These are phyloP conservation scores for Didymella pinodella DNA, from an alignment of 2,329 filamentous ascomycete genomes.

Conservation along the genomic window DNA sequence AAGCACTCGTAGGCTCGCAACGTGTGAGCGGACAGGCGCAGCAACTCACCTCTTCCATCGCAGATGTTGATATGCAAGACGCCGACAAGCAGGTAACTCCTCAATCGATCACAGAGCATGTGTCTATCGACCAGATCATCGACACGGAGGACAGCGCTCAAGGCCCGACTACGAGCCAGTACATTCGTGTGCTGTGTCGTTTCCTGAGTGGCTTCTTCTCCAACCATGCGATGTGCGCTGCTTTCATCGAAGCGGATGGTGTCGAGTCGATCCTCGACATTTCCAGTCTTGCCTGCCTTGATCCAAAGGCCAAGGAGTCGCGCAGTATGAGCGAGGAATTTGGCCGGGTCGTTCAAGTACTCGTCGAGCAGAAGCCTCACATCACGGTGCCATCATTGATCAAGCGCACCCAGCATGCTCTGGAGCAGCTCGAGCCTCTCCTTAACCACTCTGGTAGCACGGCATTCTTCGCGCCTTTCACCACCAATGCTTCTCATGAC, in stretches of 20 bases:
- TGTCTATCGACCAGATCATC: slow-evolving; percentile 51
- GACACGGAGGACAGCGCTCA: slow-evolving; percentile 60
- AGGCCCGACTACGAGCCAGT: slow-evolving; percentile 67
- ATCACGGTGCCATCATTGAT: slow-evolving; percentile 83
- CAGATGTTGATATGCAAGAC: slow-evolving; percentile 72
- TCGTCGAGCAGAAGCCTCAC: slow-evolving; percentile 82
- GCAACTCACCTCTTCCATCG: slow-evolving; percentile 22
- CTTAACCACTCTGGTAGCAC: slow-evolving; percentile 59
- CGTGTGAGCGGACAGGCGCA: slow-evolving; percentile 45
- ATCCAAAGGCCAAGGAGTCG: slow-evolving; percentile 72
- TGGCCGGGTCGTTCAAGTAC: slow-evolving; percentile 74
- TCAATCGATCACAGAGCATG: slow-evolving; percentile 28
- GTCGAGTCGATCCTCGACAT: slow-evolving; percentile 86
- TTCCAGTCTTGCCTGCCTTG: slow-evolving; percentile 80
- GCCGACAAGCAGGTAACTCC: slow-evolving; percentile 30
- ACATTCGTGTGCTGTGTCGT: slow-evolving; percentile 76
- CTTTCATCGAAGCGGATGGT: slow-evolving; percentile 80
- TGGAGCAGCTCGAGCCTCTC: slow-evolving; percentile 74
- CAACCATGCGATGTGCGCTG: slow-evolving; percentile 74
- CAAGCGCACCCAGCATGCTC: slow-evolving; percentile 72
- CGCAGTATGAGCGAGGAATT: slow-evolving; percentile 71
- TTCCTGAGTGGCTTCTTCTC: slow-evolving; percentile 82
- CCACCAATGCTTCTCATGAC: slow-evolving; percentile 37
- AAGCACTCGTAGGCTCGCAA: slow-evolving; percentile 51
- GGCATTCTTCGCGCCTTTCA: slow-evolving; percentile 76